A percentile compares a stretch with the other conserved stretches of the same genome.
Evolutionary conservation across 2,329 filamentous ascomycete genomes (phyloP).

Genomic region (Amesomyces nigricolor): DNA sequence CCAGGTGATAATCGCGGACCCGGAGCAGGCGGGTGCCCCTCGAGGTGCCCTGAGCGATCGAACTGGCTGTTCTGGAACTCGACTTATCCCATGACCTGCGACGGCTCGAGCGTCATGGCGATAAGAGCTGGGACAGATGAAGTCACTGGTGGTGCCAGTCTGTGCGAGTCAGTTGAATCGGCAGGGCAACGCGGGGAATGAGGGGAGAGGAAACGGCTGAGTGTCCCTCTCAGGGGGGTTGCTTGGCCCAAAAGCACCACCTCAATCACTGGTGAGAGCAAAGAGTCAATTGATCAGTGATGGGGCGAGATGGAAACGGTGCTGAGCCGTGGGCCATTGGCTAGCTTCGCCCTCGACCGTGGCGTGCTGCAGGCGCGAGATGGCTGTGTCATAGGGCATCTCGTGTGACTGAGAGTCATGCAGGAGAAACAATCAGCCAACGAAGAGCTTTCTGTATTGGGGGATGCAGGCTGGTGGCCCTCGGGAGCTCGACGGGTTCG

Average conservation of each 20-base stretch:
- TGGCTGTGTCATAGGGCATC: slow-evolving; percentile 17
- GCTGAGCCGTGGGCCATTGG: background rate
- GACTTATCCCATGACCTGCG: background rate
- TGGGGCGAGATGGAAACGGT: background rate
- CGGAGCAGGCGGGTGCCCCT: too few relatives aligned
- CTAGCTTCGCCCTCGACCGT: background rate
- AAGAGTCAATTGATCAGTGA: background rate
- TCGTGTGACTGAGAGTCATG: slow-evolving; percentile 23
- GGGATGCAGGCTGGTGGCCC: background rate
- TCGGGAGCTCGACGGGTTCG: slow-evolving; percentile 11
- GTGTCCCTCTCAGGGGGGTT: too few relatives aligned
- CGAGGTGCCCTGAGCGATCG: too few relatives aligned
- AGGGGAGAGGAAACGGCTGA: background rate
- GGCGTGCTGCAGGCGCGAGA: slow-evolving; percentile 6
- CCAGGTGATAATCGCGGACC: too few relatives aligned
- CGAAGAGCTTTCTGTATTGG: slow-evolving; percentile 20
- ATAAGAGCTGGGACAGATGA: slow-evolving; percentile 5
- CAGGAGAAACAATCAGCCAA: slow-evolving; percentile 24
- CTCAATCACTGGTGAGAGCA: too few relatives aligned
- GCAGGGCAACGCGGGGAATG: background rate
- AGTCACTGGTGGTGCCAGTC: slow-evolving; percentile 8
- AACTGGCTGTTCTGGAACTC: background rate
- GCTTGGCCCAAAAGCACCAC: too few relatives aligned
- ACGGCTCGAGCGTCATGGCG: background rate
- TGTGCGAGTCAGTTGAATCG: slow-evolving; percentile 1